These are phyloP conservation scores for Primulina tabacum DNA, from an alignment of 257 asterid genomes.

Conservation along the genomic window DNA sequence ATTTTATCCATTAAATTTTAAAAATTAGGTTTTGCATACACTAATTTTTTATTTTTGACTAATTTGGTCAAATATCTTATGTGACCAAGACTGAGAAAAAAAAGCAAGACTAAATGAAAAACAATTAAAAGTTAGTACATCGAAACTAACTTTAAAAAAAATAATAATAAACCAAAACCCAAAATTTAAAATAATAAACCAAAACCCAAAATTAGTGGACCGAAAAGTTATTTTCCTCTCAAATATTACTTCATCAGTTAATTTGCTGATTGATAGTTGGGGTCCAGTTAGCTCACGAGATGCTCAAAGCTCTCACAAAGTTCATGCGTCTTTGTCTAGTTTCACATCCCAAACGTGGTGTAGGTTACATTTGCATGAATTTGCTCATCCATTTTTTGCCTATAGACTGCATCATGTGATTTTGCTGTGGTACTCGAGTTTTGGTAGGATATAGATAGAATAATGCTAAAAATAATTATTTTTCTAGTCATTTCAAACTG, in stretches of 20 bases:
- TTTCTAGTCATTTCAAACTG: too few species aligned
- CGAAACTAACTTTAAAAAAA: too few species aligned
- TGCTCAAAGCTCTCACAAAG: conserved; percentile 21
- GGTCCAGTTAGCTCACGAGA: conserved; percentile 36
- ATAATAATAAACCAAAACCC: too few species aligned
- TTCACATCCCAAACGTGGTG: conserved; percentile 1
- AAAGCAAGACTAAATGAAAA: too few species aligned
- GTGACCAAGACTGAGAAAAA: too few species aligned
- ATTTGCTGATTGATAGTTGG: conserved; percentile 23
- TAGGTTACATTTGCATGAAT: conserved; percentile 34
- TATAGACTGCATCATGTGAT: conserved; percentile 1
- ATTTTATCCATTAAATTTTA: too few species aligned
- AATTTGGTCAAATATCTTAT: too few species aligned
- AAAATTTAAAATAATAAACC: too few species aligned
- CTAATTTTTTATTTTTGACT: too few species aligned
- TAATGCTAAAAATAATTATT: background rate
- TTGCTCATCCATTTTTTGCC: conserved; percentile 15
- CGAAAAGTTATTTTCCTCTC: background rate
- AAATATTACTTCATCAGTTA: background rate
- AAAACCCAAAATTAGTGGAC: too few species aligned
- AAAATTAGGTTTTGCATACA: too few species aligned
- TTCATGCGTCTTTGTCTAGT: conserved; percentile 16
- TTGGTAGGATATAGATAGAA: background rate
- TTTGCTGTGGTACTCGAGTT: background rate
- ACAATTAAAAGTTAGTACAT: too few species aligned